Conservation (phyloP, 1,139 yeast genomes). For the Wickerhamiella pararugosa region DNA sequence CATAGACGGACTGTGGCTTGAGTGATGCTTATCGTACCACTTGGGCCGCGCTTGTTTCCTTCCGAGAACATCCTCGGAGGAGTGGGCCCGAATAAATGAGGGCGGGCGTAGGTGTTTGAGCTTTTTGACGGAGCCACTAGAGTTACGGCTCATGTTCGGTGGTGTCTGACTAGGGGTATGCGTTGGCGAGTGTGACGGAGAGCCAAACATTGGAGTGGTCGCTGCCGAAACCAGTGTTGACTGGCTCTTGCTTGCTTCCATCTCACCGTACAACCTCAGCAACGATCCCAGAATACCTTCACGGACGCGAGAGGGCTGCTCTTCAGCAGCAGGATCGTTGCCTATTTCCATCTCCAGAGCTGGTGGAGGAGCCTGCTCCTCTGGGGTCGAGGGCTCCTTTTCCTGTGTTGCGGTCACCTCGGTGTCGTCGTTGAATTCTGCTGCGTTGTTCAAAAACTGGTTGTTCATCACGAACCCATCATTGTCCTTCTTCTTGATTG, state of each 20-base stretch:
- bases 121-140: background rate
- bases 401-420: background rate
- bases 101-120: constrained; percentile 8
- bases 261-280: constrained; percentile 45
- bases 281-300: constrained; percentile 75
- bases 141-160: background rate
- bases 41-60: constrained; percentile 12
- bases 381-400: constrained; percentile 5
- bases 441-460: constrained; percentile 10
- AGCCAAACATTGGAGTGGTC: constrained; percentile 6
- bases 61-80: constrained; percentile 15
- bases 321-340: constrained; percentile 14
- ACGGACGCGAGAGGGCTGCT: constrained; percentile 61
- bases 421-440: constrained; percentile 10
- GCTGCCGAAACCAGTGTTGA: constrained; percentile 8
- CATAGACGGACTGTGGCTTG: constrained; percentile 2
- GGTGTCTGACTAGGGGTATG: constrained; percentile 4
- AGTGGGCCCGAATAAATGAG: constrained; percentile 12
- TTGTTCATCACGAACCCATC: constrained; percentile 14
- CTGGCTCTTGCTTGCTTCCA: constrained; percentile 15
- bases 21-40: constrained; percentile 12
- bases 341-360: constrained; percentile 7
- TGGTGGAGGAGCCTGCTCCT: constrained; percentile 8
- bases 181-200: constrained; percentile 4
- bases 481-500: constrained; percentile 3